phyloP scores from a whole-genome alignment of 2,329 filamentous ascomycete genomes.

The Dryadomyces quercus-mongolicae region DNA sequence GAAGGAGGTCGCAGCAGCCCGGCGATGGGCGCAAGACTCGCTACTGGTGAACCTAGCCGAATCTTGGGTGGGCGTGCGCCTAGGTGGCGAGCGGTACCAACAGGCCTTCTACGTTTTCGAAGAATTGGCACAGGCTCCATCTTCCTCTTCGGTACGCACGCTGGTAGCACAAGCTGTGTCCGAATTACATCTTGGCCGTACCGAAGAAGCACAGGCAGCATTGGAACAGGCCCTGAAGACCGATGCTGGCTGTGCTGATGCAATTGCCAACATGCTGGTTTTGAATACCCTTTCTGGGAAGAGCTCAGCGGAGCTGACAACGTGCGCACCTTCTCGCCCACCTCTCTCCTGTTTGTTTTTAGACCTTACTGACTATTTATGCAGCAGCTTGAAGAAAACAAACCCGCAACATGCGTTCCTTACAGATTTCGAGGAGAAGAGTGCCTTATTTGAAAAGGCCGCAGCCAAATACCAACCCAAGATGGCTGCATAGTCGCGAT shows the following conservation, averaged over 20 bases:
- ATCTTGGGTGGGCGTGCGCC: conserved; percentile 82
- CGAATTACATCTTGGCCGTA: conserved; percentile 78
- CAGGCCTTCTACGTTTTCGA: conserved; percentile 96
- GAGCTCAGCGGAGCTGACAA: conserved; percentile 47
- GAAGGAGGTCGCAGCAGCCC: conserved; percentile 77
- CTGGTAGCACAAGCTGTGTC: conserved; percentile 82
- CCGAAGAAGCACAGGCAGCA: conserved; percentile 81
- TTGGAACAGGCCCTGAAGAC: conserved; percentile 68
- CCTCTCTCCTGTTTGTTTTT: not conserved
- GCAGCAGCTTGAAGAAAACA: conserved; percentile 41
- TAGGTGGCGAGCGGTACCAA: conserved; percentile 91
- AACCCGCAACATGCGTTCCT: conserved; percentile 61
- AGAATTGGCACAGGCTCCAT: conserved; percentile 79
- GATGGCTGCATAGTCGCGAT: conserved; percentile 27
- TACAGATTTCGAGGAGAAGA: conserved; percentile 71
- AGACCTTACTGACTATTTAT: not conserved
- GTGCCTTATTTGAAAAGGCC: conserved; percentile 73
- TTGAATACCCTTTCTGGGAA: conserved; percentile 67
- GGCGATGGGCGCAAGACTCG: conserved; percentile 91
- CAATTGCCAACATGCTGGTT: conserved; percentile 74
- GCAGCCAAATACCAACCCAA: conserved; percentile 80
- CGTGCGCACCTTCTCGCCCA: conserved; percentile 40
- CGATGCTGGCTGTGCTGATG: conserved; percentile 57
- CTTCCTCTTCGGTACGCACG: conserved; percentile 62
- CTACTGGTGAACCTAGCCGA: conserved; percentile 89